phyloP scores from a whole-genome alignment of 345 rosid species.

The Sonneratia caseolaris region DNA sequence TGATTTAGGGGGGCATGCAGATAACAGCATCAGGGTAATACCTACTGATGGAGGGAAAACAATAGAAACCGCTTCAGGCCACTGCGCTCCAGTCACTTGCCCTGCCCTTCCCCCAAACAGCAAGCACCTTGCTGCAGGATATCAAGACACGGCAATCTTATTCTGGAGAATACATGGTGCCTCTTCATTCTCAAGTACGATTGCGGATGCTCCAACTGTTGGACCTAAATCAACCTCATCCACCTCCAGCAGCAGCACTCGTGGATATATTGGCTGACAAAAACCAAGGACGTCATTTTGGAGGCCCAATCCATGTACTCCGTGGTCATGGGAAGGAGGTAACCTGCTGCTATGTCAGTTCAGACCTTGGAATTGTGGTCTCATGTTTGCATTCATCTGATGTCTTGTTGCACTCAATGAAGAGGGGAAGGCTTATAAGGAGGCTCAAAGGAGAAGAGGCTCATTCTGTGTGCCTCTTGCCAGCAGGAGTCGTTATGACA shows the following conservation, averaged over 20 bases:
- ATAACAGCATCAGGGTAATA: constrained; percentile 76
- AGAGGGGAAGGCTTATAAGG: constrained; percentile 82
- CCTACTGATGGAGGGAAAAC: constrained; percentile 90
- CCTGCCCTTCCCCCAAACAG: constrained; percentile 80
- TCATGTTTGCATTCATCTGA: constrained; percentile 64
- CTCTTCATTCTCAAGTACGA: constrained; percentile 37
- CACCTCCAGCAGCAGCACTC: constrained; percentile 24
- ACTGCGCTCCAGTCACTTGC: constrained; percentile 96
- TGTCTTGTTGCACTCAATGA: constrained; percentile 69
- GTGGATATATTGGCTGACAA: constrained; percentile 47
- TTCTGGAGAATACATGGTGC: constrained; percentile 83
- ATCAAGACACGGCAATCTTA: constrained; percentile 68
- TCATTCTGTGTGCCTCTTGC: constrained; percentile 68
- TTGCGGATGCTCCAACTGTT: constrained; percentile 41
- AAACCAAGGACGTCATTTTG: constrained; percentile 48
- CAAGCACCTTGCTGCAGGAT: constrained; percentile 81
- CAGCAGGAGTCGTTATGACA: constrained; percentile 69
- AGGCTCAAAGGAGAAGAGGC: constrained; percentile 70
- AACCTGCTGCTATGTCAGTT: constrained; percentile 70
- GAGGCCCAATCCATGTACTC: constrained; percentile 90
- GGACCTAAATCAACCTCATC: constrained; percentile 33
- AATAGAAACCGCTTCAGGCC: constrained; percentile 75
- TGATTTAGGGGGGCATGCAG: constrained; percentile 82
- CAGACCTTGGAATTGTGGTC: constrained; percentile 76
- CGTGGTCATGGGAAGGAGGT: constrained; percentile 75